Evolutionary conservation across 208 protist genomes (phyloP), one percentile per base, ranked within the genome.

Genomic region (Trypanosoma rangeli): DNA sequence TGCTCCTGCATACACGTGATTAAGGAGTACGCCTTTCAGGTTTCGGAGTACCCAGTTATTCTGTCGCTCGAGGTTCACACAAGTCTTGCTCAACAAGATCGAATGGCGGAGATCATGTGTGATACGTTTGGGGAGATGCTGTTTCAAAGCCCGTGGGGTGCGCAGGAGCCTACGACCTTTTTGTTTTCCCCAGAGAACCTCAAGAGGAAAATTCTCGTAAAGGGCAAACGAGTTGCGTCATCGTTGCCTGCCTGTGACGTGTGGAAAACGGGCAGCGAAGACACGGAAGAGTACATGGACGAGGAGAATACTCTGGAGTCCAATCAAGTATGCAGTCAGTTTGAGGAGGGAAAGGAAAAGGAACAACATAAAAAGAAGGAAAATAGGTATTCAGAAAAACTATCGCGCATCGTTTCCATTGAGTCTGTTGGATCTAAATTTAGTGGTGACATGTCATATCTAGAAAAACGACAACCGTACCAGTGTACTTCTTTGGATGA

Each of bases 381-480:
- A 20, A 64, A 35, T n/a, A 54, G 50, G 3, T 37, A 70, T 50
- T 73, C 56, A 22, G 74, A 64, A n/a, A 73, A 79, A 35, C 71
- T 92, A 18, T 90, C 88, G 1, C 74, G 74, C 7, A 16, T 90
- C 28, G 70, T 91, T 35, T 83, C 74, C 60, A 89, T 94, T 42
- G 85, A 94, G 64, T 84, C 83, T 37, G 77, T 68, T 15, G 82
- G 78, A 18, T 91, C 76, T 76, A 87, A 94, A 73, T 78, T 76
- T 13, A 62, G 83, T 26, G 76, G 69, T 52, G 84, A 90, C 50
- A 69, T 90, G 18, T 62, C 62, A 15, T 90, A 90, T 78, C 84
- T 93, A 35, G 57, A 28, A 29, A 74, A 28, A 28, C 74, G 78
- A 52, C 76, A 86, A 59, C 83, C 87, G 46, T 90, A 90, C 73